phyloP scores from a whole-genome alignment of 1,284 basidiomycete species.

The Leccinum cinnamomeum region DNA sequence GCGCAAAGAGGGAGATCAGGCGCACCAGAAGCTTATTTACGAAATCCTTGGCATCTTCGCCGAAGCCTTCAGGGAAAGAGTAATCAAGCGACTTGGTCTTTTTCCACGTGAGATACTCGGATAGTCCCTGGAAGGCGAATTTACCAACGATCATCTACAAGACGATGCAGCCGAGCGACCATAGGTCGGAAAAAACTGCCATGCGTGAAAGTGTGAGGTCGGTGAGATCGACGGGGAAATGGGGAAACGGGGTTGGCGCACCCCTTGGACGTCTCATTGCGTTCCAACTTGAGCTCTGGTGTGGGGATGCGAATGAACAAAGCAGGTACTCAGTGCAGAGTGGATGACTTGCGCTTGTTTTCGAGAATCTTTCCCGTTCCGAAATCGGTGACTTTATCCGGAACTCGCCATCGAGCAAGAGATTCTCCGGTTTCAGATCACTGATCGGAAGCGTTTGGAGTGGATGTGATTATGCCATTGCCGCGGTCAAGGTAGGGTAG shows the following conservation, averaged over 20 bases:
- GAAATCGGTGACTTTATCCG: slow-evolving; percentile 96
- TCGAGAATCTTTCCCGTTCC: slow-evolving; percentile 90
- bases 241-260: slow-evolving; percentile 25
- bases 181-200: slow-evolving; percentile 79
- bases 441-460: slow-evolving; percentile 33
- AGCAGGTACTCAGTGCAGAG: background rate
- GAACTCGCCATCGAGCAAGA: slow-evolving; percentile 82
- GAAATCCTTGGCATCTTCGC: slow-evolving; percentile 68
- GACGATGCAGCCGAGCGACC: slow-evolving; percentile 95
- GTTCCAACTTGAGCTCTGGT: slow-evolving; percentile 80
- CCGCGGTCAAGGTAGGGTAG: background rate
- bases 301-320: slow-evolving; percentile 31
- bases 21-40: slow-evolving; percentile 64
- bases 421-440: slow-evolving; percentile 85
- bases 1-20: slow-evolving; percentile 22
- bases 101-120: slow-evolving; percentile 82
- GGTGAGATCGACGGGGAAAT: background rate
- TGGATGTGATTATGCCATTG: slow-evolving; percentile 12
- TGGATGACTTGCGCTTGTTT: slow-evolving; percentile 42
- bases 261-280: slow-evolving; percentile 73
- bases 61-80: slow-evolving; percentile 72
- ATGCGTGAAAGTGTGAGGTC: background rate
- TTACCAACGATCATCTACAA: slow-evolving; percentile 95
- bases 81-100: slow-evolving; percentile 78
- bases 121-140: slow-evolving; percentile 87